Conservation (phyloP, 805 yeast species). For the Candida tibetensis region DNA sequence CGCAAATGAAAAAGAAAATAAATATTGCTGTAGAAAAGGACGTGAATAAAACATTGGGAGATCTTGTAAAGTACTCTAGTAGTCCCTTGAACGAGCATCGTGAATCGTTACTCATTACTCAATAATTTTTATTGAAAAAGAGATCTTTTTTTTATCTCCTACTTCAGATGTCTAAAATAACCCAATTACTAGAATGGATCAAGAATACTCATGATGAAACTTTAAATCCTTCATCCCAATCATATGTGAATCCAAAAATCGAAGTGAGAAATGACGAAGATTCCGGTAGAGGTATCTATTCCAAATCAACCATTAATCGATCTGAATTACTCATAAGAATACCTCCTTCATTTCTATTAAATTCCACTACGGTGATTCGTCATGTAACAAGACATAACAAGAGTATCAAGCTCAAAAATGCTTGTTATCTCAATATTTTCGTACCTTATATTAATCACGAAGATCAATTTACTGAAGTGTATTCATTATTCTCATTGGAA, state of each 20-base stretch:
- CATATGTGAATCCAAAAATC: slow-evolving; percentile 40
- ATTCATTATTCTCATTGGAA: slow-evolving; percentile 25
- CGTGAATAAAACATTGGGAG: too few species aligned
- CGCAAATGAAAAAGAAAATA: too few species aligned
- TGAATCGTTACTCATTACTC: too few species aligned
- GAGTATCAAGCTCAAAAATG: slow-evolving; percentile 23
- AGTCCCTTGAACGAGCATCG: too few species aligned
- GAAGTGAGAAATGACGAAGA: slow-evolving; percentile 37
- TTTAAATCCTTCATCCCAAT: slow-evolving; percentile 17
- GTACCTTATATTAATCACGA: slow-evolving; percentile 21
- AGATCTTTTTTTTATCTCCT: too few species aligned
- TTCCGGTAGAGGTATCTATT: slow-evolving; percentile 65
- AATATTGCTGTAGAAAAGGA: too few species aligned
- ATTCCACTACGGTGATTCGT: slow-evolving; percentile 48
- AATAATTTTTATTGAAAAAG: too few species aligned
- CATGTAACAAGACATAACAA: slow-evolving; percentile 44
- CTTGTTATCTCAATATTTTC: slow-evolving; percentile 17
- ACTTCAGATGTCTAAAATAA: slow-evolving; percentile 39
- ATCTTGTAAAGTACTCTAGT: too few species aligned
- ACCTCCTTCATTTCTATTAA: slow-evolving; percentile 57
- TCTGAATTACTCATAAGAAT: slow-evolving; percentile 52
- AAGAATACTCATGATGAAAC: slow-evolving; percentile 22
- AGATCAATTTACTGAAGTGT: slow-evolving; percentile 30
- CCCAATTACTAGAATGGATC: slow-evolving; percentile 28
- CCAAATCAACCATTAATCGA: slow-evolving; percentile 32